Evolutionary conservation across 2,329 filamentous ascomycete genomes (phyloP).

Genomic region (Colletotrichum plurivorum): DNA sequence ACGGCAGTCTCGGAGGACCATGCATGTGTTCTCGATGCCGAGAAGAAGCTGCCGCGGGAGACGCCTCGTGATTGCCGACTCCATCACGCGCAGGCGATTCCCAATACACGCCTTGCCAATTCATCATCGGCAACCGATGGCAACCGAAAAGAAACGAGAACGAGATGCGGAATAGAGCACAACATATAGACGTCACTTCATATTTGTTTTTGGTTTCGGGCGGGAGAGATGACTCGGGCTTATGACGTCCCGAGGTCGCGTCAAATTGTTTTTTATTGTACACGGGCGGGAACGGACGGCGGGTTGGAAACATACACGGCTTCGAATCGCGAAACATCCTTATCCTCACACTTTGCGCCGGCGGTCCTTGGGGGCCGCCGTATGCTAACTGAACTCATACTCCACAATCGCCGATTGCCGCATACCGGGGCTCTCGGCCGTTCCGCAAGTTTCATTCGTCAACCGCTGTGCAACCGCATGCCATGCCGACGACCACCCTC

Average conservation of each 20-base stretch:
- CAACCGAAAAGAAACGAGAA: slow-evolving; percentile 12
- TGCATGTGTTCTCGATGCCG: slow-evolving; percentile 90
- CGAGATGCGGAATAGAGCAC: slow-evolving; percentile 31
- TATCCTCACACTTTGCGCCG: slow-evolving; percentile 6
- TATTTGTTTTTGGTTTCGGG: neutral
- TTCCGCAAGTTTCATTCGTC: neutral
- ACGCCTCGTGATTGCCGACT: neutral
- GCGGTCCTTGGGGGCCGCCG: neutral
- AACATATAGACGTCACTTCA: slow-evolving; percentile 22
- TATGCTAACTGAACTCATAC: slow-evolving; percentile 17
- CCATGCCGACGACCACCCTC: neutral
- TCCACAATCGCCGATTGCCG: neutral
- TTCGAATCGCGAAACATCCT: slow-evolving; percentile 32
- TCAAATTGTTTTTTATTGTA: slow-evolving; percentile 21
- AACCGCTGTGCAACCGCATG: neutral
- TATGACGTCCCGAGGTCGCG: slow-evolving; percentile 15
- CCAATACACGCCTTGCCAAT: neutral
- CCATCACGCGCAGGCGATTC: neutral
- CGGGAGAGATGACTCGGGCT: slow-evolving; percentile 15
- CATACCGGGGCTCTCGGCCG: too few species aligned
- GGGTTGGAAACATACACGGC: slow-evolving; percentile 28
- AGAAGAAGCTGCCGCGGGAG: slow-evolving; percentile 68
- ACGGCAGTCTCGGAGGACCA: slow-evolving; percentile 87
- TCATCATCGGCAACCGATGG: slow-evolving; percentile 1
- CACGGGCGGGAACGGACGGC: slow-evolving; percentile 16